Percentiles rank a stretch among this genome's conserved stretches.
These are phyloP conservation scores for Cordyceps javanica DNA, from an alignment of 2,329 filamentous ascomycete genomes.

Conservation along the genomic window DNA sequence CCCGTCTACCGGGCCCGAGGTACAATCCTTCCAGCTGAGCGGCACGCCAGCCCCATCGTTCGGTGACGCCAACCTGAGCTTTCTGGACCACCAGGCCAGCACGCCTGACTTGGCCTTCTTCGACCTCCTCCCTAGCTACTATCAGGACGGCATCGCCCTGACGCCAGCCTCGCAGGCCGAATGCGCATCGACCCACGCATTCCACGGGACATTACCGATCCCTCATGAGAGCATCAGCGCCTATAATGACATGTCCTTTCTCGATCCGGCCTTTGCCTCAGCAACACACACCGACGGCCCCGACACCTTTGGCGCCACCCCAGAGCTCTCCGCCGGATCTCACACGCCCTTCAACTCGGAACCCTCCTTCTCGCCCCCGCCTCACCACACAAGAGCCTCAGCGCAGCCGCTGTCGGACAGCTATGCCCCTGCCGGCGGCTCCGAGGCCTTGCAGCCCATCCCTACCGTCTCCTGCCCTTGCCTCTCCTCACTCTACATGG, in stretches of 20 bases:
- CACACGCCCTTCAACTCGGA: slow-evolving; percentile 4
- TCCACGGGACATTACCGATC: neutral
- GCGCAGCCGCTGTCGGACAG: neutral
- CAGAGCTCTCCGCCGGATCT: slow-evolving; percentile 7
- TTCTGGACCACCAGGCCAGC: slow-evolving; percentile 25
- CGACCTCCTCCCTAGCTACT: slow-evolving; percentile 24
- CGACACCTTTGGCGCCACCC: neutral
- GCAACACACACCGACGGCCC: neutral
- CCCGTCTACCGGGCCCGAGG: neutral
- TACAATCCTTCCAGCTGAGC: neutral
- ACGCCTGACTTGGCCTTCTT: slow-evolving; percentile 28
- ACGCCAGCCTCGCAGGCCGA: neutral
- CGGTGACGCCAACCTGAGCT: slow-evolving; percentile 28
- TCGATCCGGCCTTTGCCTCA: neutral
- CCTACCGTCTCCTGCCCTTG: slow-evolving; percentile 38
- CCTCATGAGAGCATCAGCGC: neutral
- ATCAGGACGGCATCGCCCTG: neutral
- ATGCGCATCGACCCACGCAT: neutral
- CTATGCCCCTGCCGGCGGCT: neutral
- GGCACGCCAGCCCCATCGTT: neutral
- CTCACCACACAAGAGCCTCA: neutral
- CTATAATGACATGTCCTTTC: neutral
- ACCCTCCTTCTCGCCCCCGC: slow-evolving; percentile 1
- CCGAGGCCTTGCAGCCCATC: slow-evolving; percentile 19
- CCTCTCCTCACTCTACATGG: slow-evolving; percentile 42